A percentile compares a stretch with the other conserved stretches of the same genome.
Conservation (phyloP, 805 yeast species). For the Yarrowia osloensis region DNA sequence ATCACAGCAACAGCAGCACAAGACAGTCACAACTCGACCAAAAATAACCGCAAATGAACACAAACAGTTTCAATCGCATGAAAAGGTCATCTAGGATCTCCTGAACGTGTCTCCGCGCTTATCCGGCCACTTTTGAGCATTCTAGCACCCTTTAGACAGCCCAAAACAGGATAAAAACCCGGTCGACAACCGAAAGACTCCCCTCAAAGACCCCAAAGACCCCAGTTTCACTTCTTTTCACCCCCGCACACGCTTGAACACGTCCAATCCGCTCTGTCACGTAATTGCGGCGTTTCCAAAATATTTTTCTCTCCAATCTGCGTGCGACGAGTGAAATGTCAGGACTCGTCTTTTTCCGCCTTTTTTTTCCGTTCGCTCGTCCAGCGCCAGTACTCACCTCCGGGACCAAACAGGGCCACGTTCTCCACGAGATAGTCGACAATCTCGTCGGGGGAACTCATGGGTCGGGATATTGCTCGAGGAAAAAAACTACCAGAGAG, state of each 20-base stretch:
- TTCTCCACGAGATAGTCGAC: constrained; percentile 39
- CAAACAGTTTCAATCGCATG: too few relatives aligned
- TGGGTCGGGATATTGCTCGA: constrained; percentile 1
- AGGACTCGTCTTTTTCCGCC: background rate
- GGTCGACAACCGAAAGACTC: too few relatives aligned
- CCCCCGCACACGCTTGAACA: background rate
- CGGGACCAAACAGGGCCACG: constrained; percentile 40
- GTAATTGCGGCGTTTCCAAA: background rate
- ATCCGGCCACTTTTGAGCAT: too few relatives aligned
- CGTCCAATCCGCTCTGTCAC: background rate
- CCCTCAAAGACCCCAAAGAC: background rate
- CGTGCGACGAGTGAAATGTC: background rate
- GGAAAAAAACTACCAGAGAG: constrained; percentile 6
- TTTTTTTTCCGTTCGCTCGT: background rate
- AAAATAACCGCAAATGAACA: too few relatives aligned
- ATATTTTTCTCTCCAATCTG: background rate
- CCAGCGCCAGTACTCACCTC: constrained; percentile 36
- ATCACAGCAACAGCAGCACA: too few relatives aligned
- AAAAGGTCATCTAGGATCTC: too few relatives aligned
- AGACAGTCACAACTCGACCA: too few relatives aligned
- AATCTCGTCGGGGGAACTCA: constrained; percentile 39
- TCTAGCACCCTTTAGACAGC: too few relatives aligned
- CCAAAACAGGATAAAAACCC: too few relatives aligned
- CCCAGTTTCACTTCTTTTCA: background rate
- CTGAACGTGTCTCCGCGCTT: too few relatives aligned